These are phyloP conservation scores for Nematocida ironsii DNA, from an alignment of 371 early-diverging fungal species.

Conservation along the genomic window DNA sequence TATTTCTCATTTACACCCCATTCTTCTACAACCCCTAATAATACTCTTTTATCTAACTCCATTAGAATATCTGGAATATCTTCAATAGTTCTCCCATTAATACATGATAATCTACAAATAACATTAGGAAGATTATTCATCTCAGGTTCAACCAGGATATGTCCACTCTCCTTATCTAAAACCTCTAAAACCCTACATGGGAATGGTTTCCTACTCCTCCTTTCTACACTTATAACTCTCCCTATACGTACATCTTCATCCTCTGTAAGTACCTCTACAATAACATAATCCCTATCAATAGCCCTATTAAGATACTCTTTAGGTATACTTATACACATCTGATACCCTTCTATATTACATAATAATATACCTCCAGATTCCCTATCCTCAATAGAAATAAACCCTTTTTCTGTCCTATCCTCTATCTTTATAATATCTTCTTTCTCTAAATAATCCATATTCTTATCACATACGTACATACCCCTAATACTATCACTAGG, in stretches of 20 bases:
- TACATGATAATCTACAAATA: not conserved
- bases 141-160: constrained; percentile 29
- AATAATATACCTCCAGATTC: not conserved
- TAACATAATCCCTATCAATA: constrained; percentile 28
- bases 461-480: not conserved
- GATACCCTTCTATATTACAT: constrained; percentile 45
- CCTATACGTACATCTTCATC: not conserved
- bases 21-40: constrained; percentile 18
- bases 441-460: not conserved
- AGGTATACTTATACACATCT: constrained; percentile 18
- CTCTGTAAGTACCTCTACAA: constrained; percentile 4
- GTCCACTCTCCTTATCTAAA: not conserved
- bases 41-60: not conserved
- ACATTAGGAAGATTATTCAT: constrained; percentile 27
- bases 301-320: constrained; percentile 27
- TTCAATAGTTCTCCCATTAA: not conserved
- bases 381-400: constrained; percentile 13
- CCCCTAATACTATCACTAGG: not conserved
- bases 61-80: not conserved
- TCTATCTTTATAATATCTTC: not conserved
- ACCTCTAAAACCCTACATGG: constrained; percentile 16
- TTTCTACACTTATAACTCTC: constrained; percentile 28
- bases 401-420: constrained; percentile 14
- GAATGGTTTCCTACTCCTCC: not conserved
- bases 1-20: constrained; percentile 18